Conservation (phyloP, 2,329 filamentous ascomycete genomes). For the Apiospora pterosperma region DNA sequence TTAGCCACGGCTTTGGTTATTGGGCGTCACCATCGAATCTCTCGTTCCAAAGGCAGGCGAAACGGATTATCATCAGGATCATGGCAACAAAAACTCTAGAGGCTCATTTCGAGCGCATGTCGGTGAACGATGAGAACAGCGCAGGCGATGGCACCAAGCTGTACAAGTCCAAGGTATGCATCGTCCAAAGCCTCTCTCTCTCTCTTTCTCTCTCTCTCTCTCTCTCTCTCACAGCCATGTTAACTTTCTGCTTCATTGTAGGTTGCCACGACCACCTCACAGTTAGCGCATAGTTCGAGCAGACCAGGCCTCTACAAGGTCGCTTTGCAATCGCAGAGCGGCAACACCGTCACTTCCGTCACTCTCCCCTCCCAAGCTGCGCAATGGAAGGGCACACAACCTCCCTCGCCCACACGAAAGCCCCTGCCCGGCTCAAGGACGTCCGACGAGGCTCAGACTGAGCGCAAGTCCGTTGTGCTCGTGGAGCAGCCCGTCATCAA, state of each 20-base stretch:
- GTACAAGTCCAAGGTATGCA: conserved; percentile 70
- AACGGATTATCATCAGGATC: conserved; percentile 4
- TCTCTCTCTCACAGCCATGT: conserved; percentile 19
- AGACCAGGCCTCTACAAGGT: conserved; percentile 84
- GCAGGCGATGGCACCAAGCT: conserved; percentile 16
- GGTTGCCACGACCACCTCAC: conserved; percentile 27
- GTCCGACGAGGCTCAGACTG: conserved; percentile 45
- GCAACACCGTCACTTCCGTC: conserved; percentile 59
- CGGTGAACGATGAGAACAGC: conserved; percentile 86
- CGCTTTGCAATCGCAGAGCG: conserved; percentile 74
- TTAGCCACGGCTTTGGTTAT: background rate
- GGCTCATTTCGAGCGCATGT: conserved; percentile 83
- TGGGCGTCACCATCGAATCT: background rate
- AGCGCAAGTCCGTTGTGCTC: conserved; percentile 49
- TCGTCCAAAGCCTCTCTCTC: conserved; percentile 35
- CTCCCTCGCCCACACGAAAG: conserved; percentile 52
- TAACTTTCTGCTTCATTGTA: background rate
- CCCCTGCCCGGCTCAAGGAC: conserved; percentile 37
- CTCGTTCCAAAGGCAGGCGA: background rate
- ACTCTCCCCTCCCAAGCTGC: conserved; percentile 65
- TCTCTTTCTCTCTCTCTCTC: conserved; percentile 30
- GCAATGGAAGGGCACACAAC: conserved; percentile 44
- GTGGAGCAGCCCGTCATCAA: conserved; percentile 56
- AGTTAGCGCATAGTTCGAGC: conserved; percentile 51
- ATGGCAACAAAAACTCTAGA: conserved; percentile 80